Conservation (phyloP, 345 rosid species). For the Cochlearia excelsa region DNA sequence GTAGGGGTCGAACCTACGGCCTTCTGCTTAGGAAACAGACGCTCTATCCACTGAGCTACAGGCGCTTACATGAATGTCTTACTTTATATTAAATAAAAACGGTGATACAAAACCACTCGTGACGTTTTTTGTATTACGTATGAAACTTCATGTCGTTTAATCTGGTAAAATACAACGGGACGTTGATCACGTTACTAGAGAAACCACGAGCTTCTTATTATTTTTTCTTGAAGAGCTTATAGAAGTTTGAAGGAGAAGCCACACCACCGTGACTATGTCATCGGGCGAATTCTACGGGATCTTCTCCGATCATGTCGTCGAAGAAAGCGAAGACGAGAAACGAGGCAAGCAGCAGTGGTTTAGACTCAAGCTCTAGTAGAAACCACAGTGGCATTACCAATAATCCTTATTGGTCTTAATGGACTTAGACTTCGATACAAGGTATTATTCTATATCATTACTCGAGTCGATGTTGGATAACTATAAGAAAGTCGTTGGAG, state of each 20-base stretch:
- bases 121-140: too few relatives aligned
- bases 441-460: constrained; percentile 42
- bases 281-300: constrained; percentile 13
- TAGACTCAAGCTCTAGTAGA: constrained; percentile 43
- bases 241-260: background rate
- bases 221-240: constrained; percentile 12
- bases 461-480: constrained; percentile 54
- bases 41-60: constrained; percentile 99
- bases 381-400: constrained; percentile 43
- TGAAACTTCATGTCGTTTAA: too few relatives aligned
- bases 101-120: too few relatives aligned
- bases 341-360: constrained; percentile 71
- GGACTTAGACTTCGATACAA: constrained; percentile 56
- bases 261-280: constrained; percentile 18
- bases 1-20: constrained; percentile 38
- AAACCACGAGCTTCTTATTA: constrained; percentile 6
- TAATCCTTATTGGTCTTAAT: constrained; percentile 43
- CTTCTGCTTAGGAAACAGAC: constrained; percentile 55
- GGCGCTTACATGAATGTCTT: constrained; percentile 39
- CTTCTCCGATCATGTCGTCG: constrained; percentile 29
- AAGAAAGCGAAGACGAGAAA: constrained; percentile 45
- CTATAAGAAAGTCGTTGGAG: constrained; percentile 60
- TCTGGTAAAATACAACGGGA: background rate
- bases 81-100: too few relatives aligned
- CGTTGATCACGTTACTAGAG: constrained; percentile 13